Percentiles rank a stretch among this genome's conserved stretches.
These are phyloP conservation scores for Pseudogymnoascus verrucosus DNA, from an alignment of 2,329 filamentous ascomycete genomes.

Conservation along the genomic window DNA sequence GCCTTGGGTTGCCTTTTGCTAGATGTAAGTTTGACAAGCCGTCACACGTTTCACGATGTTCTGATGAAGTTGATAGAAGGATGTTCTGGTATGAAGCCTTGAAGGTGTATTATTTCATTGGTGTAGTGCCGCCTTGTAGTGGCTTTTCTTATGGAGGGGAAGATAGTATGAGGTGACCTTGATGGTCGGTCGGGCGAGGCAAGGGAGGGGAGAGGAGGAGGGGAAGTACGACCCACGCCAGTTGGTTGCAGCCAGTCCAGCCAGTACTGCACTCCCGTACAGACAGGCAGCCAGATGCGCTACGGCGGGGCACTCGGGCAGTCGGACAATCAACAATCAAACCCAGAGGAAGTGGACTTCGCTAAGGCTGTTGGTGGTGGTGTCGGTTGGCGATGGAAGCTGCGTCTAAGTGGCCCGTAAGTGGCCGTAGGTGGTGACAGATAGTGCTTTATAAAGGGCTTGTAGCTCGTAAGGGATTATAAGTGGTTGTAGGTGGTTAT, in stretches of 20 bases:
- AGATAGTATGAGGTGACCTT: neutral
- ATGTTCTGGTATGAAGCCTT: neutral
- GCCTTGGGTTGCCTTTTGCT: neutral
- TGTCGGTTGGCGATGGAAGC: neutral
- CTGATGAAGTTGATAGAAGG: neutral
- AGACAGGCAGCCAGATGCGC: neutral
- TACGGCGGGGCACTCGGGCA: neutral
- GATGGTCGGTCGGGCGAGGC: neutral
- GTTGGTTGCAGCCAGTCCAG: too few species aligned
- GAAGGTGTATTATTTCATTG: neutral
- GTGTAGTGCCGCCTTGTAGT: neutral
- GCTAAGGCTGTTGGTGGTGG: neutral
- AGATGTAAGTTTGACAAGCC: neutral
- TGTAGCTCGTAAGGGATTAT: neutral
- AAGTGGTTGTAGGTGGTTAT: neutral
- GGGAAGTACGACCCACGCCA: slow-evolving; percentile 1
- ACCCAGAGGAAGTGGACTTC: neutral
- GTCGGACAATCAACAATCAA: neutral
- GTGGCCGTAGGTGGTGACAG: neutral
- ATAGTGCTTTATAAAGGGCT: neutral
- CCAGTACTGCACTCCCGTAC: neutral
- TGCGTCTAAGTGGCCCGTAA: neutral
- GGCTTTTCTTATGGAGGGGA: neutral
- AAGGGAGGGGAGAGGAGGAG: neutral
- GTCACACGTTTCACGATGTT: neutral